These are phyloP conservation scores for Hyphodiscus sp. DNA, from an alignment of 2,329 filamentous ascomycete species.

Conservation along the genomic window DNA sequence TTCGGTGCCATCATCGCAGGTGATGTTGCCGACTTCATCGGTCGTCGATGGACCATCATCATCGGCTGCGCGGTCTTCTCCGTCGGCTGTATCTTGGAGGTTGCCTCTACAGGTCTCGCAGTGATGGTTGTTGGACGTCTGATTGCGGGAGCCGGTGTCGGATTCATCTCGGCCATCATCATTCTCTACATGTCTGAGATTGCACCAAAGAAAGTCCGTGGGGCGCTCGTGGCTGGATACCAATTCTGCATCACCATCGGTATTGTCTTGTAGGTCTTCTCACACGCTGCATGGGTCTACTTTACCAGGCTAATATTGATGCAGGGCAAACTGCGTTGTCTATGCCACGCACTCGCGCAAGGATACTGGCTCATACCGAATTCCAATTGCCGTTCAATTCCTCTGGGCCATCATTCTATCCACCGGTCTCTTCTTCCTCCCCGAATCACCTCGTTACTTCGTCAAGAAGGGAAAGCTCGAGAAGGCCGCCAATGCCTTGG, in stretches of 20 bases:
- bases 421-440: conserved; percentile 65
- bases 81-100: conserved; percentile 56
- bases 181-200: conserved; percentile 69
- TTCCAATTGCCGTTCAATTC: conserved; percentile 76
- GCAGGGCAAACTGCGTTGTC: conserved; percentile 58
- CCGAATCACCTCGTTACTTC: conserved; percentile 80
- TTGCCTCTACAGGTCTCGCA: conserved; percentile 43
- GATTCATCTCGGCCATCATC: conserved; percentile 73
- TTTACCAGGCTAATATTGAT: too few species aligned
- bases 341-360: conserved; percentile 59
- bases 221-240: conserved; percentile 72
- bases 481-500: conserved; percentile 54
- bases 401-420: conserved; percentile 72
- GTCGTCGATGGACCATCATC: conserved; percentile 67
- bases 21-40: conserved; percentile 68
- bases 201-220: conserved; percentile 65
- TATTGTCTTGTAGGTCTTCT: conserved; percentile 47
- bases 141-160: conserved; percentile 70
- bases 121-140: conserved; percentile 56
- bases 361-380: conserved; percentile 67
- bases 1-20: conserved; percentile 73
- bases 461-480: conserved; percentile 71
- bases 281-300: too few species aligned
- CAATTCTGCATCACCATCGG: conserved; percentile 81
- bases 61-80: conserved; percentile 60